phyloP scores from a whole-genome alignment of 768 basidiomycete genomes.

The Fistulinella prunicolor region DNA sequence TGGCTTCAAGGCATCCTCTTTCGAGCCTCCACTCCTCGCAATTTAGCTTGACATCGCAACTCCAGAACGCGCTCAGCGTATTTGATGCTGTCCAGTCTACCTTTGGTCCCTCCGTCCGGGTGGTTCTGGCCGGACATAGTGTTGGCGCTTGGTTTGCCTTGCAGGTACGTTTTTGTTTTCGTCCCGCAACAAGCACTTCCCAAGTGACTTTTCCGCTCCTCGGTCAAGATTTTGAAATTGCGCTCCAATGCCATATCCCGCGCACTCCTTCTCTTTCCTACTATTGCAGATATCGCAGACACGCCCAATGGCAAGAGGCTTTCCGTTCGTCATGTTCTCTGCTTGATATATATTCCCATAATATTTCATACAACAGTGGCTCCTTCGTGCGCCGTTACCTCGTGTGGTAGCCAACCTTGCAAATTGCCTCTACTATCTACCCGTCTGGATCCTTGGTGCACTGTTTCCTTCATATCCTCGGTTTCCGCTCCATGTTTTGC shows the following conservation, averaged over 20 bases:
- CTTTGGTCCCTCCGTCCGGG: conserved; percentile 34
- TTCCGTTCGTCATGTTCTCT: conserved; percentile 42
- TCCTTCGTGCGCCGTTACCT: conserved; percentile 48
- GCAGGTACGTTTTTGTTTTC: conserved; percentile 42
- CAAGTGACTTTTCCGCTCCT: background rate
- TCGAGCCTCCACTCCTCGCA: conserved; percentile 18
- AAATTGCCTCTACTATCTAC: conserved; percentile 33
- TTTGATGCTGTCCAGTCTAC: conserved; percentile 40
- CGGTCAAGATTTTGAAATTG: conserved; percentile 48
- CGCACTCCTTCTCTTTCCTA: conserved; percentile 67
- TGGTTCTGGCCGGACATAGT: conserved; percentile 62
- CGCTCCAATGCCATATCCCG: conserved; percentile 37
- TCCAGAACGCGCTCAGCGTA: conserved; percentile 54
- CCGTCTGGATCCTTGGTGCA: conserved; percentile 42
- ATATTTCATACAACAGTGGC: conserved; percentile 33
- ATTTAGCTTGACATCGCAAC: conserved; percentile 45
- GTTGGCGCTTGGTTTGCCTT: conserved; percentile 69
- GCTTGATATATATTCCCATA: background rate
- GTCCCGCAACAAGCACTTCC: background rate
- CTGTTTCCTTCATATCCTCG: conserved; percentile 53
- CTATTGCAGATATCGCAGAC: conserved; percentile 56
- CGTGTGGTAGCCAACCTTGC: conserved; percentile 45
- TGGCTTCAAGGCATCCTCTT: conserved; percentile 5
- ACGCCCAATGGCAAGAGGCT: conserved; percentile 64
- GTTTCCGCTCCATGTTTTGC: conserved; percentile 44